Conservation (phyloP, 1,139 yeast species). For the Williopsis jadinii region DNA sequence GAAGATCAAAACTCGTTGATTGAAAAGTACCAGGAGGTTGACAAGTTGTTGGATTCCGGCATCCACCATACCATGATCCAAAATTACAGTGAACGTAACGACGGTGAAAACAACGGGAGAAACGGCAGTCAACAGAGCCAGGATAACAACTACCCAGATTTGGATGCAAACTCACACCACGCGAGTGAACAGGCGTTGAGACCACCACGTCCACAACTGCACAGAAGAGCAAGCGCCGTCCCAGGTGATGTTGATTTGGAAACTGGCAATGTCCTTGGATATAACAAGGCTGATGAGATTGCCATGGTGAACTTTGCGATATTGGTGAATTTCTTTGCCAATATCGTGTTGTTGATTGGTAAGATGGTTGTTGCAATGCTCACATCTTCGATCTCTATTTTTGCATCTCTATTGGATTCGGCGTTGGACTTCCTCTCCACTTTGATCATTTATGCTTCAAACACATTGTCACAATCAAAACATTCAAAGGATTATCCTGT, state of each 20-base stretch:
- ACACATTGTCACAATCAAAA: conserved; percentile 45
- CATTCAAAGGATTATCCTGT: conserved; percentile 49
- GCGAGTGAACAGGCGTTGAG: too few relatives aligned
- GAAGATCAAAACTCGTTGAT: conserved; percentile 52
- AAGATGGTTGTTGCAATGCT: conserved; percentile 55
- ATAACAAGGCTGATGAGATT: conserved; percentile 36
- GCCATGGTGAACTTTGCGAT: conserved; percentile 52
- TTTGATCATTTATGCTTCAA: conserved; percentile 60
- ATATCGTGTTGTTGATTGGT: conserved; percentile 53
- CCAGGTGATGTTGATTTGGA: conserved; percentile 56
- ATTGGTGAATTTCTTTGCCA: conserved; percentile 54
- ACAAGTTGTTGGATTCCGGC: conserved; percentile 63
- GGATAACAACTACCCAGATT: conserved; percentile 4
- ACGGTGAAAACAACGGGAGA: conserved; percentile 1
- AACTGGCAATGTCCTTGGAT: conserved; percentile 47
- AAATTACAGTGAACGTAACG: conserved; percentile 36
- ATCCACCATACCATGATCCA: conserved; percentile 59
- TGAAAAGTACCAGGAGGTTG: conserved; percentile 53
- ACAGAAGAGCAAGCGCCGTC: conserved; percentile 31
- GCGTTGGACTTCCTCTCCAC: conserved; percentile 70
- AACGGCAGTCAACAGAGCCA: background rate
- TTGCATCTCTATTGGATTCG: conserved; percentile 76
- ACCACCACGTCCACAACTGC: conserved; percentile 7
- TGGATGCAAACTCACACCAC: too few relatives aligned
- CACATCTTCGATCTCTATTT: conserved; percentile 65